Evolutionary conservation across 345 rosid genomes (phyloP).

Genomic region (Euphorbia lathyris): DNA sequence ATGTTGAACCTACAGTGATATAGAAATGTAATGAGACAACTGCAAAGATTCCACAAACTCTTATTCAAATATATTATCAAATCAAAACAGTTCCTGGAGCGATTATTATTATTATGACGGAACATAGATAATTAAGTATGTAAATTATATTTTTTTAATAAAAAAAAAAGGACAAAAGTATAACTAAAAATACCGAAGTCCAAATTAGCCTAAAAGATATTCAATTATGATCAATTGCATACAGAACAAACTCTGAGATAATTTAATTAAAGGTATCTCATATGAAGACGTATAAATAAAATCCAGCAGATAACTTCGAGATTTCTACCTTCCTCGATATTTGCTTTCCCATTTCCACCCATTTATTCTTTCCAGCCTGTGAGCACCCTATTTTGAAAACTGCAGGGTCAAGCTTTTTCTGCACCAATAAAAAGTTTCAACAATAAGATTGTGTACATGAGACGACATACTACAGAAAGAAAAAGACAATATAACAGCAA

Average conservation of each 20-base stretch:
- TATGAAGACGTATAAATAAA: background rate
- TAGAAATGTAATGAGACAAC: background rate
- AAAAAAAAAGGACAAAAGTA: background rate
- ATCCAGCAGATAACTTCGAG: background rate
- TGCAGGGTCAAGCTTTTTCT: slow-evolving; percentile 62
- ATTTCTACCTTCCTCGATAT: slow-evolving; percentile 71
- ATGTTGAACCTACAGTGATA: slow-evolving; percentile 58
- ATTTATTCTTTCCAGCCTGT: slow-evolving; percentile 78
- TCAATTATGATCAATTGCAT: background rate
- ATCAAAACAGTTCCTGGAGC: background rate
- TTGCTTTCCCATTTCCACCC: slow-evolving; percentile 90
- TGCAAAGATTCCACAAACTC: background rate
- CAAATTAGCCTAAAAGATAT: background rate
- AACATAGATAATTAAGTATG: background rate
- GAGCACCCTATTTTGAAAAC: slow-evolving; percentile 70
- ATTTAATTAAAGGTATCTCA: background rate
- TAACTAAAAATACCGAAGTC: background rate
- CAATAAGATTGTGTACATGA: slow-evolving; percentile 4
- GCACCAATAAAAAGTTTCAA: slow-evolving; percentile 26
- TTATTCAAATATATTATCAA: background rate
- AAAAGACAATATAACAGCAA: background rate
- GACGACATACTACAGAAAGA: background rate
- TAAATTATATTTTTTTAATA: background rate
- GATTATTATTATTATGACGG: background rate
- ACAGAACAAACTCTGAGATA: background rate